Evolutionary conservation across 371 early-diverging fungal genomes (phyloP).

Genomic region (Apophysomyces variabilis): DNA sequence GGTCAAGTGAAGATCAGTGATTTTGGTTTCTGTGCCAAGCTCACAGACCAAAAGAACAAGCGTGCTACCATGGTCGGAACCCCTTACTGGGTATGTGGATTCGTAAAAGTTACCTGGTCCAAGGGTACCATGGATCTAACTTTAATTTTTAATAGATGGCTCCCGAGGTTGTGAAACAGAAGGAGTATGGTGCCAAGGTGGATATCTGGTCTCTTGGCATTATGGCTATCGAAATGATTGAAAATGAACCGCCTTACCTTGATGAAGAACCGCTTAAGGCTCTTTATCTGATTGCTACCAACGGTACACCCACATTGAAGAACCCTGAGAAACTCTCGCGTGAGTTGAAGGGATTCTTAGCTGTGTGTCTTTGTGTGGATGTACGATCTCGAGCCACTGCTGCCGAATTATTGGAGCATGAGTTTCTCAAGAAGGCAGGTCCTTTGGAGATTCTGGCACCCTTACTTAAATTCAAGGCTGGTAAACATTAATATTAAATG

Average conservation of each 20-base stretch:
- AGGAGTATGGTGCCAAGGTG: slow-evolving; percentile 88
- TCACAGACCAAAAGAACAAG: slow-evolving; percentile 82
- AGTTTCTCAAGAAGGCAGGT: slow-evolving; percentile 72
- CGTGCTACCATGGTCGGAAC: slow-evolving; percentile 97
- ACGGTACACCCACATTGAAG: slow-evolving; percentile 95
- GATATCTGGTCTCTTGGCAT: slow-evolving; percentile 96
- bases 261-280: slow-evolving; percentile 96
- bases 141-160: slow-evolving; percentile 59
- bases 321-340: slow-evolving; percentile 81
- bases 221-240: slow-evolving; percentile 98
- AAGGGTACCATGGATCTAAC: background rate
- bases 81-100: slow-evolving; percentile 77
- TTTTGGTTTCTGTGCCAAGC: slow-evolving; percentile 95
- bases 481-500: slow-evolving; percentile 1
- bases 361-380: slow-evolving; percentile 90
- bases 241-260: slow-evolving; percentile 97
- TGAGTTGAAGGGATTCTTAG: slow-evolving; percentile 89
- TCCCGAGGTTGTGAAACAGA: slow-evolving; percentile 91
- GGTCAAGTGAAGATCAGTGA: slow-evolving; percentile 95
- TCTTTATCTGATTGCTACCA: slow-evolving; percentile 94
- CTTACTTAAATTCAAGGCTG: slow-evolving; percentile 53
- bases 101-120: background rate
- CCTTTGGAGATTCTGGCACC: slow-evolving; percentile 57
- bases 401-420: slow-evolving; percentile 81
- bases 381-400: slow-evolving; percentile 85